Evolutionary conservation across 2,329 filamentous ascomycete genomes (phyloP), one percentile per base, ranked within the genome.

Genomic region (Penicillium sclerotigenum): DNA sequence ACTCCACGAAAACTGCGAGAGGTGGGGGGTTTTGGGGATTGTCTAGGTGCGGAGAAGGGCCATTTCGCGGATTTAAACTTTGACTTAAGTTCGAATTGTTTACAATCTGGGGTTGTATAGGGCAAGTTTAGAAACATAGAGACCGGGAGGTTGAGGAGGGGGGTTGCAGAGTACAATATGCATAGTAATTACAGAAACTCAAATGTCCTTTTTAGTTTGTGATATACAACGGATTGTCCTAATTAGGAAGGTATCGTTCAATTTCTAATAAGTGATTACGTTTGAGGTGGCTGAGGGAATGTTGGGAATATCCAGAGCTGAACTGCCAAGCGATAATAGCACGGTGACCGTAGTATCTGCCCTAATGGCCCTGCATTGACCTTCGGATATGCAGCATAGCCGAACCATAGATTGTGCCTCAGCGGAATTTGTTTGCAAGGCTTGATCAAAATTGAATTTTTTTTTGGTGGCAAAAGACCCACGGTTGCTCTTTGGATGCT

Each of bases 11-110:
- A 58, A 58, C 5, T 68, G 62, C 34, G 29, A 55, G 14, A 49
- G 43, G 1, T 66, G 62, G 64, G 46, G 56, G 45, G 45, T 13
- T 63, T 65, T 54, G 22, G 14, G 14, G 14, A 41, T 10, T 24
- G 14, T 20, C 37, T 51, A 33, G 54, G 40, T 26, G 57, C 57
- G 36, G 53, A 52, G 38, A 41, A 63, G 33, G 28, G 54, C 18
- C 47, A 57, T 45, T 45, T 57, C 43, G 36, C 54, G 52, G 14
- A 49, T 55, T 47, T 56, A 28, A 28, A 48, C 11, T 42, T 29
- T 16, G 10, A 29, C 20, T 52, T 38, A 52, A 14, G 41, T 53
- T 53, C 11, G 16, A 13, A 41, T 41, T 48, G 8, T 20, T 41
- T 29, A 4, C 31, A 49, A 42, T 31, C 37, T 14, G 37, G 52